Base-by-base conservation (phyloP, 2,329 filamentous ascomycete genomes). In the Chaetoscypha palmicola region DNA sequence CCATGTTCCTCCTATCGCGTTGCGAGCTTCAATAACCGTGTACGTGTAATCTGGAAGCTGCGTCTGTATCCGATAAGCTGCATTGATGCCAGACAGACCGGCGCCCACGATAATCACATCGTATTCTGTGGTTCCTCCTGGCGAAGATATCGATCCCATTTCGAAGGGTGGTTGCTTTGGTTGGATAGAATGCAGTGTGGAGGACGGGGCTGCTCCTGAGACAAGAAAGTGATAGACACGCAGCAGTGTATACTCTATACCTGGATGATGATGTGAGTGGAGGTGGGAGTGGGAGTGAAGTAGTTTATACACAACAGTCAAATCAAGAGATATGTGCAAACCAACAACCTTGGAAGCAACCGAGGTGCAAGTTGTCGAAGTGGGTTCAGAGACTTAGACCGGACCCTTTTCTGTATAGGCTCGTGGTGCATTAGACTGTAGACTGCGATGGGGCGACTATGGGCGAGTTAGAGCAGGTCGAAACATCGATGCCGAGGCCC, bases 51-150 rank as follows among this genome's bases (percentile, higher is more conserved):
- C 53, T 0, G 81, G 79, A 1, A 76, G 61, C 20, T 72, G 62
- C 1, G 69, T 68, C 54, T 86, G 78, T 1, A 87, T 54, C n/a
- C 81, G 77, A 57, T 89, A 88, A 11, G 76, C 83, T 10, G 79
- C 70, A 53, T 88, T 87, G 65, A 90, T 83, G 41, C 85, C 85
- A 4, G 81, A 82, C 42, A 90, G 77, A 9, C 85, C 85, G 2
- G 83, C 83, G 10, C 85, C 85, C 41, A 90, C 65, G 53, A 90
- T 77, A 55, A 86, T 62, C 14, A 79, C 63, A 55, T 83, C 78
- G 50, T 49, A 57, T 31, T 59, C 49, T 20, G 35, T 33, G n/a
- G 26, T 31, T 7, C 14, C 20, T 7, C 14, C 20, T n/a, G 40
- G n/a, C 16, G 26, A 44, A 12, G 37, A 32, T 21, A 48, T 36